phyloP scores from a whole-genome alignment of 176 grass and related monocot genomes.

The Guadua angustifolia region DNA sequence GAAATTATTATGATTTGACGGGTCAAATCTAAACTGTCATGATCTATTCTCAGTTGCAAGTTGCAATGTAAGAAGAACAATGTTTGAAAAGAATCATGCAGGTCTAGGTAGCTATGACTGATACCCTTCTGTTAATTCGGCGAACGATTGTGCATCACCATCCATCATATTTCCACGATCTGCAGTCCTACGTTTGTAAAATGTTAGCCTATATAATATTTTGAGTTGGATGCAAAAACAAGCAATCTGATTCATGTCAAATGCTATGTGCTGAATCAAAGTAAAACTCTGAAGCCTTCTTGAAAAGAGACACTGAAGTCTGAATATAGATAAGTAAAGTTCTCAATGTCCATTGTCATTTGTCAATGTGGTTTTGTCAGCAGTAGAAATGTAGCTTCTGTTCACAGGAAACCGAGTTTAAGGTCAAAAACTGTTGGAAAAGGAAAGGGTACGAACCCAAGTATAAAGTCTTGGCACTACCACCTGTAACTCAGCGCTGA shows the following conservation, averaged over 20 bases:
- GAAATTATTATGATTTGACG: constrained; percentile 10
- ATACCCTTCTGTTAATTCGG: constrained; percentile 7
- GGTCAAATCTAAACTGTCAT: constrained; percentile 36
- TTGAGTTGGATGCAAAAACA: constrained; percentile 16
- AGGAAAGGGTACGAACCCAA: neutral
- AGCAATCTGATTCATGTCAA: constrained; percentile 13
- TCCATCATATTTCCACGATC: neutral
- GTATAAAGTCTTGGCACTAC: neutral
- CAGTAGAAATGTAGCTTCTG: constrained; percentile 36
- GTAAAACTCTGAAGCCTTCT: neutral
- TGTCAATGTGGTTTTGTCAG: constrained; percentile 31
- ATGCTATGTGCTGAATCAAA: constrained; percentile 11
- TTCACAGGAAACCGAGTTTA: constrained; percentile 1
- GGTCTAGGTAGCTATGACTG: constrained; percentile 28
- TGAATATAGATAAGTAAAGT: neutral
- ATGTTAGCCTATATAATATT: constrained; percentile 8
- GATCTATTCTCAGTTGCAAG: constrained; percentile 31
- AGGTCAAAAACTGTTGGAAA: constrained; percentile 11
- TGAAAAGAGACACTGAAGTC: neutral
- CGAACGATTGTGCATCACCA: constrained; percentile 6
- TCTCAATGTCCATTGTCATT: neutral
- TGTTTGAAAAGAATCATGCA: constrained; percentile 42
- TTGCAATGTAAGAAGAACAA: neutral
- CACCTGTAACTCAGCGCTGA: constrained; percentile 1
- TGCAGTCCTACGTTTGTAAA: constrained; percentile 3